phyloP scores from a whole-genome alignment of 352 stramenopile species.

The Elongisporangium anandrum region DNA sequence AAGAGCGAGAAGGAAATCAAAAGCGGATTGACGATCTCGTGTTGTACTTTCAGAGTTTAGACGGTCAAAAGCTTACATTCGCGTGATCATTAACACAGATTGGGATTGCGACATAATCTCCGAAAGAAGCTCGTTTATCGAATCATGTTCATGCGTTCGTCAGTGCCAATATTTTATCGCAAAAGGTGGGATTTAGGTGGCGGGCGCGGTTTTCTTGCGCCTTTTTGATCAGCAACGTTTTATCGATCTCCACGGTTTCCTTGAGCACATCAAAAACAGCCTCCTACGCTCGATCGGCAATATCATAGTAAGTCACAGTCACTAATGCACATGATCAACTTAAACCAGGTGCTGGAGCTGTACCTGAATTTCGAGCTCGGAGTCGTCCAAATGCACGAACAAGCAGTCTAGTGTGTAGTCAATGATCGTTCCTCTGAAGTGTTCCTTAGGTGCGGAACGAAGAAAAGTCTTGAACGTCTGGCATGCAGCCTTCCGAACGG shows the following conservation, averaged over 20 bases:
- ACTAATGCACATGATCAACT: conserved; percentile 1
- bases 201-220: conserved; percentile 66
- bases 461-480: conserved; percentile 87
- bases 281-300: conserved; percentile 23
- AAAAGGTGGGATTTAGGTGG: conserved; percentile 68
- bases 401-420: conserved; percentile 89
- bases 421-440: conserved; percentile 88
- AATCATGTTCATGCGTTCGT: conserved; percentile 25
- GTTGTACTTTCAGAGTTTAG: conserved; percentile 55
- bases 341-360: conserved; percentile 1
- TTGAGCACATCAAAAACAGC: conserved; percentile 69
- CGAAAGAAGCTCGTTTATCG: background rate
- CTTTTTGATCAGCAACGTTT: conserved; percentile 57
- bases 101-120: background rate
- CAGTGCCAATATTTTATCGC: conserved; percentile 57
- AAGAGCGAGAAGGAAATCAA: conserved; percentile 28
- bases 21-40: conserved; percentile 55
- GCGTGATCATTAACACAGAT: conserved; percentile 12
- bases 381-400: conserved; percentile 90
- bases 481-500: conserved; percentile 83
- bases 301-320: conserved; percentile 2
- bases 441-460: conserved; percentile 71
- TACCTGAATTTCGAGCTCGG: conserved; percentile 83
- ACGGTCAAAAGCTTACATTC: conserved; percentile 48
- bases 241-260: conserved; percentile 59